Evolutionary conservation across 352 stramenopile species (phyloP), one percentile per base, ranked within the genome.

Genomic region (Phytophthora sp.): DNA sequence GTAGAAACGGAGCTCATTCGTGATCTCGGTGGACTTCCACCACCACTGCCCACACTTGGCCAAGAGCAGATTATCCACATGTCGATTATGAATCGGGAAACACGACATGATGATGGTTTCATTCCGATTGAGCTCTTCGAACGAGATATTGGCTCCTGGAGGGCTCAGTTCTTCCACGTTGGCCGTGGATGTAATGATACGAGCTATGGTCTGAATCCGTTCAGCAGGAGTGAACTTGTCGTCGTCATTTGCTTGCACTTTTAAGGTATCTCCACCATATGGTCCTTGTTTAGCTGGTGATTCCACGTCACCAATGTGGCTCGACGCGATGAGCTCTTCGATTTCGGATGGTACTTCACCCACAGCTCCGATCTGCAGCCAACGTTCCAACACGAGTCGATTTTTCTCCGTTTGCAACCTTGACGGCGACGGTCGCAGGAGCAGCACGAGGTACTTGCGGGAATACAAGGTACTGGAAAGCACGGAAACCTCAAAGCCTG

Each of bases 311-410:
- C 85, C 85, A 58, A 93, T 90, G 30, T 84, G 65, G 44, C 87
- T 95, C 5, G 82, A 84, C 1, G 85, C 86, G 26, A 95, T 95
- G 18, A 95, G 77, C 54, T 95, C 80, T 56, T 95, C 87, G 31
- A 95, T 93, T 69, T 95, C 87, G 0, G 85, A 94, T 4, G 87
- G 87, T 2, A 95, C 85, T 80, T 95, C 85, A 16, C 87, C 87
- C 1, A 95, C 85, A 24, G 87, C 87, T 56, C 87, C 87, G 23
- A 95, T 95, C 52, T 95, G 84, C 21, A 95, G 75, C 87, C 87
- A 95, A 11, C 87, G 87, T 51, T 95, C 87, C 8, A 95, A 75
- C 41, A 90, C 85, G 2, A 95, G 63, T 2, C 87, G 80, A 59
- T 73, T 95, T 39, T 92, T 92, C 41, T 95, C 87, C 18, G 88